Percentiles rank a stretch among this genome's conserved stretches.
Evolutionary conservation across 441 rosid genomes (phyloP).

Genomic region (Jatropha podagrica): DNA sequence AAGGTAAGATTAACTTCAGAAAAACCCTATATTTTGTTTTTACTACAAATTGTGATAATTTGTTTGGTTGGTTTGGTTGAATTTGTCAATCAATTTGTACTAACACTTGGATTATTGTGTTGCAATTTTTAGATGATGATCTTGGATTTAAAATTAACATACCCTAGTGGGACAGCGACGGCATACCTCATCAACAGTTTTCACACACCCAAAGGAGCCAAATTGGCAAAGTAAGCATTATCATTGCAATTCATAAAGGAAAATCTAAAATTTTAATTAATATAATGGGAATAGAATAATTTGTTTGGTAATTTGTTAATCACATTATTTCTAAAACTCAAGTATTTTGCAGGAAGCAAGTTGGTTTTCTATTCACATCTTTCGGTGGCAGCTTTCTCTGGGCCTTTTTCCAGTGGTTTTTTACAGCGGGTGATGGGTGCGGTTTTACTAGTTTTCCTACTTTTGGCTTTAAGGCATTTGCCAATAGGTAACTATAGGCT

Average conservation of each 20-base stretch:
- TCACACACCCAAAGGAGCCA: slow-evolving; percentile 92
- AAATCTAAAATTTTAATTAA: too few species aligned
- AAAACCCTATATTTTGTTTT: too few species aligned
- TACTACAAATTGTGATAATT: too few species aligned
- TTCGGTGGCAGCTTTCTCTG: slow-evolving; percentile 58
- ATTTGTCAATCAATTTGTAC: not conserved
- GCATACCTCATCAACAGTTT: slow-evolving; percentile 93
- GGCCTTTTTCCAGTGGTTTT: slow-evolving; percentile 93
- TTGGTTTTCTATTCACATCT: slow-evolving; percentile 52
- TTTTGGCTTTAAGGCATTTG: slow-evolving; percentile 66
- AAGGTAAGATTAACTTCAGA: slow-evolving; percentile 38
- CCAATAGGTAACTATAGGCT: slow-evolving; percentile 37
- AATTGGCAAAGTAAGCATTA: slow-evolving; percentile 63
- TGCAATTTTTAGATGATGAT: slow-evolving; percentile 60
- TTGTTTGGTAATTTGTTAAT: too few species aligned
- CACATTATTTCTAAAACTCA: too few species aligned
- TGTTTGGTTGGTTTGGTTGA: not conserved
- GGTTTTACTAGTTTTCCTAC: slow-evolving; percentile 79
- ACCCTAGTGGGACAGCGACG: slow-evolving; percentile 93
- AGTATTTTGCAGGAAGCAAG: slow-evolving; percentile 65
- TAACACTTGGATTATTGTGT: not conserved
- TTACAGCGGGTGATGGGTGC: slow-evolving; percentile 58
- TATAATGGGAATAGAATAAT: too few species aligned
- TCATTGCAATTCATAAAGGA: too few species aligned
- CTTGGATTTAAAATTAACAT: slow-evolving; percentile 71